Percentiles rank a stretch among this genome's conserved stretches.
phyloP scores from a whole-genome alignment of 768 basidiomycete genomes.

The Tylopilus sp. region DNA sequence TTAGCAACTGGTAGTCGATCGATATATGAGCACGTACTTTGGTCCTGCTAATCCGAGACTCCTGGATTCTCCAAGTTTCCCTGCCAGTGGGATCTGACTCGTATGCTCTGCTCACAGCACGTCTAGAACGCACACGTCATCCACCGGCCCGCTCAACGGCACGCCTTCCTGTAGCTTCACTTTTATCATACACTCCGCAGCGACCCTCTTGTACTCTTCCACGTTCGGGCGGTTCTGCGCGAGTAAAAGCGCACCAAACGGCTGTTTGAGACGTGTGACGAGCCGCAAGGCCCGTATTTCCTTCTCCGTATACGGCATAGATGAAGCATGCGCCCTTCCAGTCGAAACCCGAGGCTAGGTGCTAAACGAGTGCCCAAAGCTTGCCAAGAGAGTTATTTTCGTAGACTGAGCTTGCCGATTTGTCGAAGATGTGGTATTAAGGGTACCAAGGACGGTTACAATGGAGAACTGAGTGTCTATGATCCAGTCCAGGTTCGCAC shows the following conservation, averaged over 20 bases:
- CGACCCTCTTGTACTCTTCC: background rate
- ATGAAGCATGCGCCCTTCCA: background rate
- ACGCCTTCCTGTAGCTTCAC: background rate
- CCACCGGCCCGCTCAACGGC: background rate
- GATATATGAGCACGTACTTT: too few species aligned
- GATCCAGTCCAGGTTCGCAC: background rate
- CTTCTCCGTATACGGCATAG: background rate
- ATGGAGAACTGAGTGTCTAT: background rate
- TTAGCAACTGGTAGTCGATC: too few species aligned
- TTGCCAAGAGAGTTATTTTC: background rate
- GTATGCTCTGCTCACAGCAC: background rate
- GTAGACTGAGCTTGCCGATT: background rate
- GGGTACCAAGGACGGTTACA: background rate
- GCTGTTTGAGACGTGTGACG: background rate
- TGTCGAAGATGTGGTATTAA: background rate
- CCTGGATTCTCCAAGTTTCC: too few species aligned
- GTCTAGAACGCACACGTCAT: background rate
- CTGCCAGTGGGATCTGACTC: background rate
- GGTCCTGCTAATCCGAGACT: too few species aligned
- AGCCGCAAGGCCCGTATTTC: background rate
- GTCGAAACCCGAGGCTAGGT: background rate
- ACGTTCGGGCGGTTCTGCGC: background rate
- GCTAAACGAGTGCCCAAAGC: background rate
- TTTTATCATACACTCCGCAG: background rate
- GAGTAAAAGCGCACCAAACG: background rate